Conservation (phyloP, 257 asterid genomes). For the Perilla frutescens region DNA sequence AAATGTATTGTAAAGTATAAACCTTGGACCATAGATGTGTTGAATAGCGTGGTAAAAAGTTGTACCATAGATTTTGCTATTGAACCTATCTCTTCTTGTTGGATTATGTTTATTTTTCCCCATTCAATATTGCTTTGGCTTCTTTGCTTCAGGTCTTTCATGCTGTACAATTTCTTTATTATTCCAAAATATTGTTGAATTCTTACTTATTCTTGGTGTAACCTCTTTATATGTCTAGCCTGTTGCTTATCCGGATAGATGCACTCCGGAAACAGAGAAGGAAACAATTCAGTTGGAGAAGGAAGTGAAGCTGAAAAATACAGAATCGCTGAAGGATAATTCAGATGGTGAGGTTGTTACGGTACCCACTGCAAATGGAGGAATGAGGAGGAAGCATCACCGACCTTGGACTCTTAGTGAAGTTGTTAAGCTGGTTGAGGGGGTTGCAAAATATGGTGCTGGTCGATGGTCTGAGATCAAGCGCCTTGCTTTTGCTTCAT, state of each 20-base stretch:
- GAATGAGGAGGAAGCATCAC: conserved; percentile 92
- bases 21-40: conserved; percentile 1
- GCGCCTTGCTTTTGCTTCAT: conserved; percentile 81
- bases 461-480: conserved; percentile 99
- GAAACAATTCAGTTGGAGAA: conserved; percentile 49
- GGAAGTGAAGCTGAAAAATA: conserved; percentile 47
- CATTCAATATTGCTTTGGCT: conserved; percentile 24
- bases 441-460: conserved; percentile 90
- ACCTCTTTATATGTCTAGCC: conserved; percentile 47
- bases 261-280: conserved; percentile 45
- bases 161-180: conserved; percentile 9
- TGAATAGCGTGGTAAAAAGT: conserved; percentile 27
- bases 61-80: background rate
- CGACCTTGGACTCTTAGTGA: conserved; percentile 93
- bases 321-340: conserved; percentile 48
- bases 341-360: conserved; percentile 62
- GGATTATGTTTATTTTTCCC: conserved; percentile 10
- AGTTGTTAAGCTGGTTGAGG: conserved; percentile 93
- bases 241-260: conserved; percentile 49
- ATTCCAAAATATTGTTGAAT: conserved; percentile 9
- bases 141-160: conserved; percentile 22
- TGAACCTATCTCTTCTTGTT: background rate
- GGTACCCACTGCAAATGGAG: conserved; percentile 59
- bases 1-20: too few relatives aligned
- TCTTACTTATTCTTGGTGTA: conserved; percentile 23